Base-by-base conservation (phyloP, 1,139 yeast genomes). In the Kodamaea derodonti region DNA sequence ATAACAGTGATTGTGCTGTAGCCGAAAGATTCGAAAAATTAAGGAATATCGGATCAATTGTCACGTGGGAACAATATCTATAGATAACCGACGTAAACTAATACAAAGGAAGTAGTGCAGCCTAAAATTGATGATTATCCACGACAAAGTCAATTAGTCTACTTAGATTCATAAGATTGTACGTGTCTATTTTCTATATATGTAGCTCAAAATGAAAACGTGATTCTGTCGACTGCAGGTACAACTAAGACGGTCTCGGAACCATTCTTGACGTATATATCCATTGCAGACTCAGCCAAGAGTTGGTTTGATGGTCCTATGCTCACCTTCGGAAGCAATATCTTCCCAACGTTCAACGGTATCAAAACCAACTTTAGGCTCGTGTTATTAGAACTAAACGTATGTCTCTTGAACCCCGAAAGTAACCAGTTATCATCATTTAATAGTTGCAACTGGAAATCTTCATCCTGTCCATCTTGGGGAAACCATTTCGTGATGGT, bases 311-410 rank as follows among this genome's bases (percentile, higher is more conserved):
- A 22, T 4, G 35, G 31, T 24, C 15, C 31, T 9, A 37, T 30
- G 12, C n/a, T 12, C 12, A 86, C 64, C 39, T 64, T 70, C 0
- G 97, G 97, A 25, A 85, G 62, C 4, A 67, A 58, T 10, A 88
- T 54, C 42, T 81, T 80, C 0, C 97, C 97, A 15, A 83, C 78
- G 41, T 74, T 79, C 37, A 87, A 56, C 0, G 97, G 97, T 9
- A 87, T 70, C 42, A 90, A 56, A 3, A 72, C 60, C 10, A 88
- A 42, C 11, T 68, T 58, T 22, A 73, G 46, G 7, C 37, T 41
- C 13, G 48, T 38, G 6, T 6, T 25, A 1, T 29, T 33, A 20
- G 43, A 55, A 12, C 51, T 60, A 4, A 69, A 75, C n/a, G 65
- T 56, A 22, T 76, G 75, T 42, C 60, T 65, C 39, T 72, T 73